Evolutionary conservation across 1,139 yeast species (phyloP), one percentile per base, ranked within the genome.

Genomic region (Candida albicans): DNA sequence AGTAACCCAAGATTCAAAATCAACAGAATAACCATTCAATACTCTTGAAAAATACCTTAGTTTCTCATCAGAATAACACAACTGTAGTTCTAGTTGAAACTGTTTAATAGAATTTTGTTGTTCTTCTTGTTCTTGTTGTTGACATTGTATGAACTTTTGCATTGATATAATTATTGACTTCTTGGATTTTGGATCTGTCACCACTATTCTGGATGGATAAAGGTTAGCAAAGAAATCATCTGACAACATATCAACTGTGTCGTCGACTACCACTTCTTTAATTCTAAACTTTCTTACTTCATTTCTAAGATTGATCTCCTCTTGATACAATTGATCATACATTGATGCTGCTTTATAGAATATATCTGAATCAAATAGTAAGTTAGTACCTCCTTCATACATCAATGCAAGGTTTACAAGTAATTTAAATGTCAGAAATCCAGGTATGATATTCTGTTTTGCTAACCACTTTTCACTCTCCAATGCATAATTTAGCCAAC

Each of bases 381-480:
- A 55, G 33, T 54, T 56, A 57, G 53, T 34, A 24, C 68, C 53
- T 43, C 64, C 52, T 59, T 77, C 66, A 56, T 68, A 53, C 59
- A 72, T 49, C 37, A 73, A 75, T 1, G 79, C 71, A 32, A 82
- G 60, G 47, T 75, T 77, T 11, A 71, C 52, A 14, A 82, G 52
- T 28, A 83, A 57, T 45, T 72, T 73, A 53, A 75, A 72, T 2
- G 68, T 61, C 51, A 83, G 79, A 37, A 79, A 75, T 43, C 62
- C 67, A 0, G 88, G 86, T 2, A 78, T 40, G 1, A 79, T 53
- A 0, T 67, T 59, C 46, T 80, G 82, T n/a, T 67, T 61, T 1
- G 62, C 48, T n/a, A 81, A 53, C 87, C 87, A 82, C 32, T 60
- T 56, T 40, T 76, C 79, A 0, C 79, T 80, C 28, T 72, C 76